Evolutionary conservation across 768 basidiomycete species (phyloP).

Genomic region (Pluteus cervinus): DNA sequence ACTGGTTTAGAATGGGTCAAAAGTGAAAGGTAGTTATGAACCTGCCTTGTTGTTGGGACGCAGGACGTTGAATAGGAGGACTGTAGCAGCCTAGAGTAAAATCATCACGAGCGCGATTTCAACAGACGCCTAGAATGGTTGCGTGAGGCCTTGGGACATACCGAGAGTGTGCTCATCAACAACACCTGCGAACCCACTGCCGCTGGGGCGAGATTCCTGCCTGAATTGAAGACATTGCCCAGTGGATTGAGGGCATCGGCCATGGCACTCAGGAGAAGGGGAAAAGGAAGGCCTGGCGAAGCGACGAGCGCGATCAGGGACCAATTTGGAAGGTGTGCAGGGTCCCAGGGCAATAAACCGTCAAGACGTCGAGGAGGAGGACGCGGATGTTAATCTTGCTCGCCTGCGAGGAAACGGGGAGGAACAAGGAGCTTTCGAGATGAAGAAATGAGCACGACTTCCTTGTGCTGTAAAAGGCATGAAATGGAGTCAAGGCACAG

Average conservation of each 20-base stretch:
- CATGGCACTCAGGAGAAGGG: constrained; percentile 27
- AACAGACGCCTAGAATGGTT: background rate
- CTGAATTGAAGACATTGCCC: constrained; percentile 29
- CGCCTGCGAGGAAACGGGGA: too few relatives aligned
- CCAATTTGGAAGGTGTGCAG: too few relatives aligned
- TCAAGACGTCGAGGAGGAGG: too few relatives aligned
- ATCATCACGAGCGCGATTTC: constrained; percentile 31
- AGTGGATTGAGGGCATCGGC: constrained; percentile 29
- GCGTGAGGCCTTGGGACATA: constrained; percentile 23
- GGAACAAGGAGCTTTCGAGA: too few relatives aligned
- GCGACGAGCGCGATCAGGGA: too few relatives aligned
- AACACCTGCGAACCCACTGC: constrained; percentile 56
- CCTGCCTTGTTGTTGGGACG: constrained; percentile 73
- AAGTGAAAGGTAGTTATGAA: constrained; percentile 13
- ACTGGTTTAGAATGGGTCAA: constrained; percentile 46
- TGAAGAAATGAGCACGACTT: too few relatives aligned
- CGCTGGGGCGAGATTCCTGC: constrained; percentile 48
- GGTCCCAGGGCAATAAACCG: too few relatives aligned
- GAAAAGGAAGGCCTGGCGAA: too few relatives aligned
- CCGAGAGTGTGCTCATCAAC: constrained; percentile 52
- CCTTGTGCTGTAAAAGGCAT: too few relatives aligned
- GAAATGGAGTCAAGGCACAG: too few relatives aligned
- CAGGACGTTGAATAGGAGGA: constrained; percentile 60
- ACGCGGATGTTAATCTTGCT: too few relatives aligned
- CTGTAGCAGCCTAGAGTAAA: constrained; percentile 52